Conservation (phyloP, 257 asterid species). For the Anisodus acutangulus region DNA sequence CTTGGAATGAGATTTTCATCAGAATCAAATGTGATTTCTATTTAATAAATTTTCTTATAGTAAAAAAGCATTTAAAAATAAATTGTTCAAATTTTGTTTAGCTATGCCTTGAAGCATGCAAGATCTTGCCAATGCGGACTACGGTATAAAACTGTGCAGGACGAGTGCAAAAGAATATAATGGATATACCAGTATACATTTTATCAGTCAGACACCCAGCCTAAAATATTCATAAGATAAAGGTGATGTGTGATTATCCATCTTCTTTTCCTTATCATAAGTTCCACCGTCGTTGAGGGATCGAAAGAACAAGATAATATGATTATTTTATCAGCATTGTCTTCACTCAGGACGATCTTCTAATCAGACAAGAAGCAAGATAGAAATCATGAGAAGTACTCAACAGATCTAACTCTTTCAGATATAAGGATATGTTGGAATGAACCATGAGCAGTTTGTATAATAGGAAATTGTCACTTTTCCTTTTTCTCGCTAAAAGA, state of each 20-base stretch:
- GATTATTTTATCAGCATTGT: not conserved
- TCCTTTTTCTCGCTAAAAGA: not conserved
- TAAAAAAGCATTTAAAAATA: not conserved
- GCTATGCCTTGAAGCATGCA: constrained; percentile 13
- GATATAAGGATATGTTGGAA: constrained; percentile 2
- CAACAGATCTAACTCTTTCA: constrained; percentile 6
- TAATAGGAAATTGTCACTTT: no score
- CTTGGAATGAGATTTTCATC: not conserved
- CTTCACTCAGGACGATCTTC: not conserved
- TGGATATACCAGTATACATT: not conserved
- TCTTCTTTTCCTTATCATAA: constrained; percentile 1
- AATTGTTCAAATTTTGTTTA: not conserved
- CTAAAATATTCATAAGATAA: not conserved
- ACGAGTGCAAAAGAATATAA: not conserved
- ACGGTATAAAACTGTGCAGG: not conserved
- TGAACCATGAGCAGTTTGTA: not conserved
- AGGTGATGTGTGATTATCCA: not conserved
- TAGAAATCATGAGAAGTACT: not conserved
- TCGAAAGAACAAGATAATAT: constrained; percentile 1
- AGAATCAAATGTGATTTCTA: not conserved
- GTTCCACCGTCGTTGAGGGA: not conserved
- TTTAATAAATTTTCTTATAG: not conserved
- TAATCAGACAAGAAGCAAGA: not conserved
- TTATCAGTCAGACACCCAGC: constrained; percentile 12
- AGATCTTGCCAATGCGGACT: not conserved